These are phyloP conservation scores for Phytophthora pisi DNA, from an alignment of 352 stramenopile genomes.

Conservation along the genomic window DNA sequence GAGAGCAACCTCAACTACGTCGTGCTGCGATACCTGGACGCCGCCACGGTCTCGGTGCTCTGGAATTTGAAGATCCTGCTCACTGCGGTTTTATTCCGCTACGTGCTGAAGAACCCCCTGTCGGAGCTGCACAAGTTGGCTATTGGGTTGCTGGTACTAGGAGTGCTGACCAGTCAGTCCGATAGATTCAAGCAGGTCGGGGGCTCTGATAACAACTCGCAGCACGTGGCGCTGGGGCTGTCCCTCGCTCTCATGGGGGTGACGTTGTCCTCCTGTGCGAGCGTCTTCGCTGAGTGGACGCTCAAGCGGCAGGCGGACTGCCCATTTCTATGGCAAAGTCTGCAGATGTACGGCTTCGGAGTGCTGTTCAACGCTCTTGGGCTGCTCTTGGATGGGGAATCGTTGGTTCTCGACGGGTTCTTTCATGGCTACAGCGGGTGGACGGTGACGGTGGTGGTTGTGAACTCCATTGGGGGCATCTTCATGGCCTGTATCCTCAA, in stretches of 20 bases:
- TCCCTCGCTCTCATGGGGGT: conserved; percentile 68
- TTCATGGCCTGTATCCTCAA: conserved; percentile 87
- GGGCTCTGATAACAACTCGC: conserved; percentile 5
- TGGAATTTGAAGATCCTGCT: conserved; percentile 91
- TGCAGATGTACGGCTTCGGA: conserved; percentile 76
- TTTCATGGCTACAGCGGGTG: conserved; percentile 82
- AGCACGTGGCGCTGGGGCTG: conserved; percentile 46
- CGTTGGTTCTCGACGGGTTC: conserved; percentile 44
- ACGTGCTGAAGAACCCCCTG: conserved; percentile 71
- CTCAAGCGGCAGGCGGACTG: conserved; percentile 75
- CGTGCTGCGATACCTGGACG: conserved; percentile 83
- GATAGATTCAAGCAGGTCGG: conserved; percentile 34
- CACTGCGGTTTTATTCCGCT: conserved; percentile 80
- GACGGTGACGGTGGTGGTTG: conserved; percentile 72
- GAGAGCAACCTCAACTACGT: conserved; percentile 90
- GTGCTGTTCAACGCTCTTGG: conserved; percentile 76
- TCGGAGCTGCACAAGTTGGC: conserved; percentile 77
- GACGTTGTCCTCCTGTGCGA: conserved; percentile 84
- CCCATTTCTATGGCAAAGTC: conserved; percentile 84
- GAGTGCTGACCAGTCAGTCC: conserved; percentile 83
- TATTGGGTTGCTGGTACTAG: conserved; percentile 77
- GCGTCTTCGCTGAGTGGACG: conserved; percentile 85
- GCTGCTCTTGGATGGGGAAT: conserved; percentile 45
- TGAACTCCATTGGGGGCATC: conserved; percentile 78
- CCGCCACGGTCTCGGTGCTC: conserved; percentile 82